Evolutionary conservation across 129 eudicot species (phyloP), one percentile per base, ranked within the genome.

Genomic region (Chrysanthemum seticuspe): DNA sequence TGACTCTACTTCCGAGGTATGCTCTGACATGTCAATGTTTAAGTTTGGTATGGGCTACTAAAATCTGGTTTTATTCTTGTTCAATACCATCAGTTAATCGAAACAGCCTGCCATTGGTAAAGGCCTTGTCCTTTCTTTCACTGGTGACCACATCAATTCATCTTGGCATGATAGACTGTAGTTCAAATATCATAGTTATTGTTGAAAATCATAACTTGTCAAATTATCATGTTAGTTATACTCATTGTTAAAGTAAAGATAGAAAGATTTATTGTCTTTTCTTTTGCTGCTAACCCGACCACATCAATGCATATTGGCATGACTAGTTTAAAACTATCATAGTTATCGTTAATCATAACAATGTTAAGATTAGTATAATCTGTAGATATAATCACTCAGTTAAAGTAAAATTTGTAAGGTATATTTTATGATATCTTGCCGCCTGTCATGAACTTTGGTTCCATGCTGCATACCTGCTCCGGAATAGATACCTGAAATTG

Each of bases 1-100:
- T 19, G 93, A 86, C 47, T 79, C 96, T 71, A 88, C 87, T 77
- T 95, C 99, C 47, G 99, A 95, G 97, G 99, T 94, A 86, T n/a
- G n/a, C 29, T 61, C 34, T 34, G 1, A 67, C 44, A 34, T 10
- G 66, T 64, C 15, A 60, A 1, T 53, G 11, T 70, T 57, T 58
- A 27, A 72, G 8, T 44, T 18, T 64, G 23, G 4, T 6, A 7
- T 40, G 10, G 47, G 47, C 10, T 40, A 40, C 47, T 40, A 40
- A 40, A 40, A 40, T 40, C 47, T 40, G 47, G 47, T 40, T 40
- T 40, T 40, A 40, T 40, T 40, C 10, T 40, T 40, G 47, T 40
- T 40, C 47, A 40, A 40, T 36, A 40, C 47, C 47, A 40, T 40
- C 47, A 40, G 47, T 40, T 40, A 1, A 40, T 40, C 47, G 10